Evolutionary conservation across 2,329 filamentous ascomycete species (phyloP).

Genomic region (Trichocomaceae sp.): DNA sequence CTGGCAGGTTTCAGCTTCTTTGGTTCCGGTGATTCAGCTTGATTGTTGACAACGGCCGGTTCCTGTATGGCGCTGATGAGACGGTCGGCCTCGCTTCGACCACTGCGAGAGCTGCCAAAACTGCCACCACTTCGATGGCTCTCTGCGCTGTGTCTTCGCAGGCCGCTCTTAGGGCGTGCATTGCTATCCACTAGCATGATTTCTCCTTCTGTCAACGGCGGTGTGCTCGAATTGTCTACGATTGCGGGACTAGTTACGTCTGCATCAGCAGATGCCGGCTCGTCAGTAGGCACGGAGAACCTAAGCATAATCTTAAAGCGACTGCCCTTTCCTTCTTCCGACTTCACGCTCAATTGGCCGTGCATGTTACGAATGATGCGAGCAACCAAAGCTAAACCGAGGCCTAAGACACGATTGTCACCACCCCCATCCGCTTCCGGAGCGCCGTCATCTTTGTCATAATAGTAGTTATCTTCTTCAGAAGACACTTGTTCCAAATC

Average conservation of each 20-base stretch:
- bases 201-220: conserved; percentile 28
- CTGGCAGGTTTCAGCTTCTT: neutral
- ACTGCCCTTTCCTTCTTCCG: conserved; percentile 73
- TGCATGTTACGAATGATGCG: conserved; percentile 85
- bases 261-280: conserved; percentile 1
- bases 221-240: conserved; percentile 22
- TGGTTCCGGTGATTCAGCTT: neutral
- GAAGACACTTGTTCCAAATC: conserved; percentile 61
- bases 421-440: conserved; percentile 21
- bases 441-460: conserved; percentile 26
- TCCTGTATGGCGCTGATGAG: conserved; percentile 40
- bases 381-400: conserved; percentile 83
- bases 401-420: conserved; percentile 55
- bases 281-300: conserved; percentile 56
- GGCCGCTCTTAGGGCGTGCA: conserved; percentile 12
- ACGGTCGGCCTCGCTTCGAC: conserved; percentile 35
- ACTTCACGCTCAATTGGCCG: conserved; percentile 76
- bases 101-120: conserved; percentile 28
- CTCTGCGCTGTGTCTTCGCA: conserved; percentile 20
- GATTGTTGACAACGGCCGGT: conserved; percentile 19
- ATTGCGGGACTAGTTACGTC: conserved; percentile 18
- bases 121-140: conserved; percentile 29
- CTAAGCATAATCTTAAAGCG: conserved; percentile 74
- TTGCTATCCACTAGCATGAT: conserved; percentile 32
- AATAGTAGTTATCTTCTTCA: conserved; percentile 43